Percentiles rank a stretch among this genome's conserved stretches.
phyloP scores from a whole-genome alignment of 192 early-diverging fungal genomes.

The Coemansia sp. region DNA sequence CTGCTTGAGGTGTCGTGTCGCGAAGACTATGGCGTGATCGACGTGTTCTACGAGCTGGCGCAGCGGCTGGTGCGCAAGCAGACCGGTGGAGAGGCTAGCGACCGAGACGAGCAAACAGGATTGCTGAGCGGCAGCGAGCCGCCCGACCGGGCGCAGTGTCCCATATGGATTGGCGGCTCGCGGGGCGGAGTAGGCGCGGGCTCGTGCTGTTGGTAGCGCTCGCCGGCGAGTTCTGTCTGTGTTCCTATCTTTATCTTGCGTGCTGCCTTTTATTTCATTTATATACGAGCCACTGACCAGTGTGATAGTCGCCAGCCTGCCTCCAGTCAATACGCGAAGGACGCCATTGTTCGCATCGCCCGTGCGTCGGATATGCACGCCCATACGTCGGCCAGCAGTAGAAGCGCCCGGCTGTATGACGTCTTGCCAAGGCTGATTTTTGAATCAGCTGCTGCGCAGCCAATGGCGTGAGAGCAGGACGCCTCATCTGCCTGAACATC shows the following conservation, averaged over 20 bases:
- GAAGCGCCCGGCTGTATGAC: no score
- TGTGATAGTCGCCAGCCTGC: no score
- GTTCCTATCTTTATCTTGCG: not conserved
- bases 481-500: not conserved
- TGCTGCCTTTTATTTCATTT: no score
- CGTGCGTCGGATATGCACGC: no score
- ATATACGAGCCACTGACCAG: no score
- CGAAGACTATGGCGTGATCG: constrained; percentile 61
- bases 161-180: constrained; percentile 23
- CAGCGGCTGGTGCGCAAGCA: constrained; percentile 30
- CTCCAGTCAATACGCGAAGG: no score
- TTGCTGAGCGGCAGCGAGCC: constrained; percentile 13
- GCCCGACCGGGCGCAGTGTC: constrained; percentile 11
- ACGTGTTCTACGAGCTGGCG: constrained; percentile 47
- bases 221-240: not conserved
- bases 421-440: not conserved
- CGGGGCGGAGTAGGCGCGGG: not conserved
- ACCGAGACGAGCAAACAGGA: constrained; percentile 11
- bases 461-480: not conserved
- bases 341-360: no score
- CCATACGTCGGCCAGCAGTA: no score
- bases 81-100: constrained; percentile 3
- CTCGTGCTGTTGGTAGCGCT: not conserved
- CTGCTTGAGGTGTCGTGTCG: constrained; percentile 70
- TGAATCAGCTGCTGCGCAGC: not conserved